phyloP scores from a whole-genome alignment of 1,284 basidiomycete genomes.

The Austroboletus novae-zelandiae region DNA sequence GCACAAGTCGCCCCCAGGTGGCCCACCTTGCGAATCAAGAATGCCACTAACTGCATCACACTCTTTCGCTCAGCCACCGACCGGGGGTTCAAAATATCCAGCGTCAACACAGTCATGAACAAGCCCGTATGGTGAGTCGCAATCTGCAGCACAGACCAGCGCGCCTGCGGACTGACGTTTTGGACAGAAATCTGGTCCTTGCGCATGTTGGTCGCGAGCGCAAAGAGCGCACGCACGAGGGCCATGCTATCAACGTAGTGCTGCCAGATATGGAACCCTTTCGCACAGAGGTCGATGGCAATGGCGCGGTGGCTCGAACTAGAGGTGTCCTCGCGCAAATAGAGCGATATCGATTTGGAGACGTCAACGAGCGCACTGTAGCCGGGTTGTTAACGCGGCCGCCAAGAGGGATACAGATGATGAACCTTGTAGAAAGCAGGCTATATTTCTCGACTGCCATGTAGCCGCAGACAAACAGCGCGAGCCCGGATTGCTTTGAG shows the following conservation, averaged over 20 bases:
- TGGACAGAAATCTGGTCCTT: constrained; percentile 68
- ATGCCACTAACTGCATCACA: constrained; percentile 92
- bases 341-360: constrained; percentile 76
- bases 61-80: constrained; percentile 80
- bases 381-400: not conserved
- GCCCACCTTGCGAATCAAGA: constrained; percentile 84
- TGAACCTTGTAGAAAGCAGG: constrained; percentile 68
- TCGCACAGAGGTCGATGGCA: constrained; percentile 87
- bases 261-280: constrained; percentile 93
- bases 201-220: constrained; percentile 68
- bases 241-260: constrained; percentile 91
- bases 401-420: not conserved
- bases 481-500: constrained; percentile 55
- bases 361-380: constrained; percentile 78
- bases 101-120: constrained; percentile 92
- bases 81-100: constrained; percentile 86
- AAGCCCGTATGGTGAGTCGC: constrained; percentile 83
- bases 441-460: constrained; percentile 82
- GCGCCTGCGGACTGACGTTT: constrained; percentile 66
- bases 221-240: constrained; percentile 84
- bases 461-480: constrained; percentile 79
- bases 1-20: not conserved
- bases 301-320: constrained; percentile 63
- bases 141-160: constrained; percentile 81
- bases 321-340: constrained; percentile 71